Base-by-base conservation (phyloP, 352 stramenopile species). In the Globisporangium acanthophoron region DNA sequence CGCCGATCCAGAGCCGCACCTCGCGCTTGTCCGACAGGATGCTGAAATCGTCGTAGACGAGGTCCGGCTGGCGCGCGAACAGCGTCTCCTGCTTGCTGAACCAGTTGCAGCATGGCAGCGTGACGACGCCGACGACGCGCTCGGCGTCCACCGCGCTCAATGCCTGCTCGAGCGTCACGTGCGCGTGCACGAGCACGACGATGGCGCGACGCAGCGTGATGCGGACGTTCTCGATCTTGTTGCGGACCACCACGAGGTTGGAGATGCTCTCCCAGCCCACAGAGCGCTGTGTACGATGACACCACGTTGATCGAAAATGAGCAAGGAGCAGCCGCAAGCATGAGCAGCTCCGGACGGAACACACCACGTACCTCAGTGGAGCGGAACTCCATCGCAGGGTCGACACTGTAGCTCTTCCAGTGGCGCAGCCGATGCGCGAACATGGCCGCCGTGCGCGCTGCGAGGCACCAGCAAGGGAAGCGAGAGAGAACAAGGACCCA, bases 31-130 rank as follows among this genome's bases (percentile, higher is more conserved):
- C 72, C 3, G 84, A 91, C 1, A 91, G 69, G 41, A 93, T 85
- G 52, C 84, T 90, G 47, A 88, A 89, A 53, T 93, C 84, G 55
- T 93, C 80, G 61, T 91, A 93, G 3, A 93, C 84, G 39, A 93
- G 52, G 48, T 88, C 71, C 1, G 80, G 80, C 0, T 64, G 69
- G 0, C 74, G 67, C n/a, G 64, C 71, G 46, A 80, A 84, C 35
- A 88, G 70, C 37, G 40, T 31, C 54, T 91, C 80, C 47, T 93
- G 84, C 20, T 78, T 62, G 13, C 78, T 75, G 54, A 91, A 93
- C 84, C 84, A 93, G 55, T 93, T 93, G 60, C 84, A 93, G 62
- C 84, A 93, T 16, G 80, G 84, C 37, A 91, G 64, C 33, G 84
- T 91, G 8, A 91, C 70, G 5, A 91, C 75, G 6, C 78, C 84